Base-by-base conservation (phyloP, 1,139 yeast genomes). In the Blastobotrys serpentis region DNA sequence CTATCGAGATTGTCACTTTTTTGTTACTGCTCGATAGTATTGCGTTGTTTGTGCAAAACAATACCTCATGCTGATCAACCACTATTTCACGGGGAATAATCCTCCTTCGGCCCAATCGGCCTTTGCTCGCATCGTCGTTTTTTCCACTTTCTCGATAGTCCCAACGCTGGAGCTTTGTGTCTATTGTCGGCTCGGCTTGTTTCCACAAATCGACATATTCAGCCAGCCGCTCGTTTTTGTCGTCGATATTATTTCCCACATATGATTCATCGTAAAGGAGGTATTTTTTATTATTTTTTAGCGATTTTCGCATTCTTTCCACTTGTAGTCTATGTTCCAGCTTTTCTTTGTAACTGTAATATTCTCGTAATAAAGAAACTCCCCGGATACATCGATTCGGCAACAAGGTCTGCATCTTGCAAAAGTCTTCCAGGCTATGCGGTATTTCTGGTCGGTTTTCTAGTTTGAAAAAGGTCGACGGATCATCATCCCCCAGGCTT, bases 281-380 rank as follows among this genome's bases (percentile, higher is more conserved):
- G 32, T 4, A 11, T 7, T 29, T n/a, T n/a, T n/a, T 16, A 34
- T 33, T 29, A 29, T 29, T 29, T 6, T 29, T 7, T 7, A 29
- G 7, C 32, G 13, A 29, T 29, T 11, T 18, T 11, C 34, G 22
- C 14, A 36, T 34, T 11, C 14, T 10, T 30, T 38, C 43, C n/a
- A 49, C 37, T 7, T 46, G 34, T 6, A 38, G 6, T 18, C 30
- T 30, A 10, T 33, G 14, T 5, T 44, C 41, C 16, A 14, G 30
- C 18, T 40, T 25, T 8, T 44, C 47, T 22, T 47, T 43, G 30
- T 40, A 16, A 18, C 36, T 22, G 45, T 46, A 50, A 38, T 40
- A 56, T 30, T 55, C 60, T 4, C 53, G 46, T 11, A 56, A 34
- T 7, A 56, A 17, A 3, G 60, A 56, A 7, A 56, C 54, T 2